Percentiles rank a stretch among this genome's conserved stretches.
phyloP scores from a whole-genome alignment of 1,284 basidiomycete species.

The Fistulinella cinereoalba region DNA sequence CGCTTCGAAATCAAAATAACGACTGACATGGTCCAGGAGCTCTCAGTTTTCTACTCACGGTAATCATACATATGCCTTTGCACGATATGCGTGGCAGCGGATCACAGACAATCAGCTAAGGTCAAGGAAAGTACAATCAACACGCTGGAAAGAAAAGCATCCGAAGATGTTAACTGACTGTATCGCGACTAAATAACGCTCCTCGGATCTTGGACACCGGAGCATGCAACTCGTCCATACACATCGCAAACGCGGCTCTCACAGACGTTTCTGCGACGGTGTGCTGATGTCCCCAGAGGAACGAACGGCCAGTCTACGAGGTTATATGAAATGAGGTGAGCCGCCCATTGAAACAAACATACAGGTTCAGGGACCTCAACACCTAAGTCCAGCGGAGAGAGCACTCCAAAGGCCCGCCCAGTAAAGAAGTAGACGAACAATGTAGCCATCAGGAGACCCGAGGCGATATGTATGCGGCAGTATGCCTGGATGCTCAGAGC shows the following conservation, averaged over 20 bases:
- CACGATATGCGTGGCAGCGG: slow-evolving; percentile 10
- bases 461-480: background rate
- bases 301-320: background rate
- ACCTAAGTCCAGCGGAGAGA: background rate
- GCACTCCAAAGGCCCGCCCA: background rate
- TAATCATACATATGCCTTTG: slow-evolving; percentile 10
- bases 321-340: background rate
- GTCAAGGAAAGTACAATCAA: background rate
- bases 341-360: background rate
- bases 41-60: slow-evolving; percentile 1
- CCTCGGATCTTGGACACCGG: slow-evolving; percentile 7
- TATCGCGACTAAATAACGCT: slow-evolving; percentile 4
- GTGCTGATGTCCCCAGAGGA: slow-evolving; percentile 10
- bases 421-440: background rate
- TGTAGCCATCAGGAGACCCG: background rate
- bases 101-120: slow-evolving; percentile 6
- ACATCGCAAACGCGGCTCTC: slow-evolving; percentile 1
- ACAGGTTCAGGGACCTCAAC: slow-evolving; percentile 3
- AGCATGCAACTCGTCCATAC: slow-evolving; percentile 7
- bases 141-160: background rate
- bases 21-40: slow-evolving; percentile 7
- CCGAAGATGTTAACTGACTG: slow-evolving; percentile 1
- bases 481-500: no score
- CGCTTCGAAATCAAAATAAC: background rate
- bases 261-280: slow-evolving; percentile 5